Base-by-base conservation (phyloP, 164 flowering plant genomes). In the Tinospora cordifolia region DNA sequence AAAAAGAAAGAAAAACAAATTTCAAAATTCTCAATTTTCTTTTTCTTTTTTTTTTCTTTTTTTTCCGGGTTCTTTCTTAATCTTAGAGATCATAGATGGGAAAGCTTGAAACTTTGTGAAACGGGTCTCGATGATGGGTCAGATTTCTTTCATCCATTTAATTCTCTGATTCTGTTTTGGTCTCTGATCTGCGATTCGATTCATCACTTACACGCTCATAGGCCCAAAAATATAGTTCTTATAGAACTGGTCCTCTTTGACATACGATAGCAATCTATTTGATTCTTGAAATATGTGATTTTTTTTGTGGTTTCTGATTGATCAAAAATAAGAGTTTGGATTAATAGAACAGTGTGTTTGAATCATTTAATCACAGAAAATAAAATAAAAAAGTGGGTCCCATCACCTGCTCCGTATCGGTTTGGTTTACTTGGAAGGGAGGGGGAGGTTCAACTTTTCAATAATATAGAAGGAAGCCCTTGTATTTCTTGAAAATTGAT, bases 121-220 rank as follows among this genome's bases (percentile, higher is more conserved):
- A 63, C 65, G 75, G 62, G 68, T 69, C 46, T 44, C n/a, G 60
- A 5, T 64, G 39, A 63, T 70, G 65, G 64, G 57, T 65, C 54
- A 51, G 66, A 40, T 65, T 59, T 58, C 46, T 58, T 5, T 44
- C 60, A 58, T 40, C 63, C 63, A 60, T 59, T 72, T 30, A 30
- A 30, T 30, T 64, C 41, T 64, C 24, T 64, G 12, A 67, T 60
- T 69, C 30, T 74, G 2, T 60, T 71, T 67, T 51, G 72, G 54
- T 58, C 71, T 71, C 69, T 58, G 62, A 64, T 49, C 3, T 30
- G 64, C 72, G 64, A 77, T 74, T 77, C 72, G 69, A 59, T 70
- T 77, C 77, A 54, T 54, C 59, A 0, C 57, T 74, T 30, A 30
- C 57, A 74, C 72, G n/a, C n/a, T n/a, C n/a, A 27, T 14, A 27